phyloP scores from a whole-genome alignment of 2,329 filamentous ascomycete species.

The Trichophyton verrucosum region DNA sequence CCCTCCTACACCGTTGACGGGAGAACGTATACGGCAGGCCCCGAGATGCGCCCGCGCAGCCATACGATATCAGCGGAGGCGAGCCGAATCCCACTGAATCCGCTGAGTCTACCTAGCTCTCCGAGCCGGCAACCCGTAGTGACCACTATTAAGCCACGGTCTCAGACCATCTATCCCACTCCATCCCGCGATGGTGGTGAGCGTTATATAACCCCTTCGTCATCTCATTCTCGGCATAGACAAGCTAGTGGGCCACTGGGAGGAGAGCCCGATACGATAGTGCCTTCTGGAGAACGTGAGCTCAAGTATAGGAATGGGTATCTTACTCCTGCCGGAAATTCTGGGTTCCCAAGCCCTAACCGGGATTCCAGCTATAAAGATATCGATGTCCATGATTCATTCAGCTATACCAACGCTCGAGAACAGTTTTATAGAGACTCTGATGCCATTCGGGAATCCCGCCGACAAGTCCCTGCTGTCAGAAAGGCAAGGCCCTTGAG shows the following conservation, averaged over 20 bases:
- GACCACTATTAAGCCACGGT: conserved; percentile 20
- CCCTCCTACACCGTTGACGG: background rate
- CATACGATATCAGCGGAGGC: background rate
- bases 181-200: conserved; percentile 20
- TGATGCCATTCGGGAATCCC: conserved; percentile 21
- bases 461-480: conserved; percentile 10
- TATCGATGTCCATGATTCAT: conserved; percentile 32
- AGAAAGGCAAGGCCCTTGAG: conserved; percentile 28
- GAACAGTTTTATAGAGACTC: conserved; percentile 38
- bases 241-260: background rate
- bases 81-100: background rate
- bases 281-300: background rate
- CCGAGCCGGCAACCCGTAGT: conserved; percentile 17
- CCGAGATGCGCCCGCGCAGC: conserved; percentile 1
- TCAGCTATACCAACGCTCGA: conserved; percentile 36
- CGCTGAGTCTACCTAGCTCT: background rate
- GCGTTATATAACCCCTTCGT: conserved; percentile 24
- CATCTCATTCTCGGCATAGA: conserved; percentile 12
- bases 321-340: conserved; percentile 17
- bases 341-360: conserved; percentile 9
- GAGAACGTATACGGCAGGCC: background rate
- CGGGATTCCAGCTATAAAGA: conserved; percentile 19
- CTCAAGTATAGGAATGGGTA: conserved; percentile 17
- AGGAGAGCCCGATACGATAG: background rate
- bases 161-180: conserved; percentile 21